Evolutionary conservation across 108 stramenopile species (phyloP).

Genomic region (Discostella stelligeroides): DNA sequence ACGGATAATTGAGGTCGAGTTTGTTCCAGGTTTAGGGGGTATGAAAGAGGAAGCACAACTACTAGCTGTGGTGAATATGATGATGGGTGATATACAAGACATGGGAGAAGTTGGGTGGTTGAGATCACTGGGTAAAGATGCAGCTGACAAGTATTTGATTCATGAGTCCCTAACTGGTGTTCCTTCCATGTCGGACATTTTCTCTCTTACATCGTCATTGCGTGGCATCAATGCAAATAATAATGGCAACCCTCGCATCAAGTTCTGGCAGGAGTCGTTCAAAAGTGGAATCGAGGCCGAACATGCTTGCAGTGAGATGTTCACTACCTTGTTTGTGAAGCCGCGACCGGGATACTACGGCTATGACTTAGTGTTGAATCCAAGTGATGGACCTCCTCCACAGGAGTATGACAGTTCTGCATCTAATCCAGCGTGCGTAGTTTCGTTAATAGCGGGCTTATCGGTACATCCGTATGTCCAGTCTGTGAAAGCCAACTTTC

Average conservation of each 20-base stretch:
- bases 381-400: constrained; percentile 46
- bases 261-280: constrained; percentile 39
- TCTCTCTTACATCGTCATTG: constrained; percentile 39
- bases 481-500: constrained; percentile 49
- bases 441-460: constrained; percentile 47
- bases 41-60: constrained; percentile 44
- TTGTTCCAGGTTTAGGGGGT: constrained; percentile 44
- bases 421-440: constrained; percentile 47
- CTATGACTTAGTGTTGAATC: constrained; percentile 48
- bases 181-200: constrained; percentile 40
- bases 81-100: constrained; percentile 51
- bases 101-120: constrained; percentile 51
- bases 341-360: constrained; percentile 36
- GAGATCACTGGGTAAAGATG: neutral
- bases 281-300: constrained; percentile 46
- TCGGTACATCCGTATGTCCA: constrained; percentile 48
- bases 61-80: constrained; percentile 37
- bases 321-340: constrained; percentile 44
- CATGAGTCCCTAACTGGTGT: constrained; percentile 21
- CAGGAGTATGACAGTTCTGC: constrained; percentile 45
- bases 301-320: constrained; percentile 50
- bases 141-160: constrained; percentile 11
- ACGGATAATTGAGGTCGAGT: constrained; percentile 40
- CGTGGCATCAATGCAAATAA: neutral
- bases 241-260: constrained; percentile 18